Conservation (phyloP, 306 rosid genomes). For the Ceratonia siliqua region DNA sequence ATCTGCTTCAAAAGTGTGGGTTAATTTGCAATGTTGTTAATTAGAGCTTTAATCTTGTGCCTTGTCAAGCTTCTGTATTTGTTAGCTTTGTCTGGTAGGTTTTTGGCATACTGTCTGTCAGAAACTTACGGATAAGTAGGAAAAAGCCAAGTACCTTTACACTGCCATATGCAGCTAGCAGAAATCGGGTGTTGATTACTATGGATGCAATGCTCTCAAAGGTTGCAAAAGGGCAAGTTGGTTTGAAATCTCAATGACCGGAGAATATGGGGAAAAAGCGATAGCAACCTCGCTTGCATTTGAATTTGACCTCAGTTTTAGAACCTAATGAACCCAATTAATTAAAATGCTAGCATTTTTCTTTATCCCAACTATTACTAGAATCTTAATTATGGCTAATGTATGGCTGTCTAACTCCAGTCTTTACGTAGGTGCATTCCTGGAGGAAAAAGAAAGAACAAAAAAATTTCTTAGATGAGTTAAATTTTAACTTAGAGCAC, state of each 20-base stretch:
- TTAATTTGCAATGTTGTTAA: too few relatives aligned
- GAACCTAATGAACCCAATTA: not conserved
- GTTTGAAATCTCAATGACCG: not conserved
- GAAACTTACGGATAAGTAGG: not conserved
- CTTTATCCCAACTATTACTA: too few relatives aligned
- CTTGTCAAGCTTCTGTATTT: too few relatives aligned
- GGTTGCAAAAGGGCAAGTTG: not conserved
- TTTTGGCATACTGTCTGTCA: constrained; percentile 32
- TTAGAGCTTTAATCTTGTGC: too few relatives aligned
- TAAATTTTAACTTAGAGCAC: too few relatives aligned
- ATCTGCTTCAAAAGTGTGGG: too few relatives aligned
- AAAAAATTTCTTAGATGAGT: too few relatives aligned
- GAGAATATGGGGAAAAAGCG: not conserved
- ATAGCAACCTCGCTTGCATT: constrained; percentile 8
- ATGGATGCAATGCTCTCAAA: constrained; percentile 22
- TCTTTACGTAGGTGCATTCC: too few relatives aligned
- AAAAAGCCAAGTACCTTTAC: constrained; percentile 12
- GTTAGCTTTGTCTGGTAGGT: constrained; percentile 1
- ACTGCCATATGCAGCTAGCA: not conserved
- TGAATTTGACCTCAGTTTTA: too few relatives aligned
- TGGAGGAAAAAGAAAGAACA: too few relatives aligned
- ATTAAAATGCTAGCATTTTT: not conserved
- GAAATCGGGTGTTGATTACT: constrained; percentile 28
- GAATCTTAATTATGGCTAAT: too few relatives aligned
- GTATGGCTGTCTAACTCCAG: too few relatives aligned